phyloP scores from a whole-genome alignment of 257 asterid genomes.

The Thymus mandschuricus region DNA sequence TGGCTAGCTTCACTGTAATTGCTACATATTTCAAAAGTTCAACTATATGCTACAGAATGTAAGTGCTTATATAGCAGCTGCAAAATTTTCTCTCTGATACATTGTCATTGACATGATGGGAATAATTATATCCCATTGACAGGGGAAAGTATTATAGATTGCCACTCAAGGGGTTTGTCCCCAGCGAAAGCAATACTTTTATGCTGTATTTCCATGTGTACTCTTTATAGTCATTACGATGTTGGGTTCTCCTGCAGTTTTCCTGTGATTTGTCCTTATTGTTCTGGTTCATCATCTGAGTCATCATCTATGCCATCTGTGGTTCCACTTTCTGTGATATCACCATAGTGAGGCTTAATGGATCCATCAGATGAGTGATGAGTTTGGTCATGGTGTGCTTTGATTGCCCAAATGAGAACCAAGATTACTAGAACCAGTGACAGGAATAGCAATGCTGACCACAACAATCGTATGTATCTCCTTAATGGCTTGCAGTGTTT shows the following conservation, averaged over 20 bases:
- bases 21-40: conserved; percentile 2
- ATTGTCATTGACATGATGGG: conserved; percentile 14
- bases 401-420: conserved; percentile 53
- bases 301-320: conserved; percentile 16
- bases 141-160: neutral
- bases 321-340: conserved; percentile 44
- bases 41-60: conserved; percentile 2
- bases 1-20: neutral
- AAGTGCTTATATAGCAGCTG: conserved; percentile 4
- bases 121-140: neutral
- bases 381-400: conserved; percentile 42
- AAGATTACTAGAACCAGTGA: conserved; percentile 60
- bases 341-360: conserved; percentile 44
- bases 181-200: neutral
- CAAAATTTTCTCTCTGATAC: neutral
- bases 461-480: conserved; percentile 50
- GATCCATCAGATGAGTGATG: conserved; percentile 44
- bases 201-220: conserved; percentile 1
- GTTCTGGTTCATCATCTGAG: neutral
- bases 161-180: conserved; percentile 23
- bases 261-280: conserved; percentile 16
- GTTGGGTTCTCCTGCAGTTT: conserved; percentile 1
- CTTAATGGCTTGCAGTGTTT: conserved; percentile 73
- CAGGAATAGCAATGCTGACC: conserved; percentile 57
- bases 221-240: conserved; percentile 13